Base-by-base conservation (phyloP, 2,329 filamentous ascomycete genomes). In the Talaromyces islandicus region DNA sequence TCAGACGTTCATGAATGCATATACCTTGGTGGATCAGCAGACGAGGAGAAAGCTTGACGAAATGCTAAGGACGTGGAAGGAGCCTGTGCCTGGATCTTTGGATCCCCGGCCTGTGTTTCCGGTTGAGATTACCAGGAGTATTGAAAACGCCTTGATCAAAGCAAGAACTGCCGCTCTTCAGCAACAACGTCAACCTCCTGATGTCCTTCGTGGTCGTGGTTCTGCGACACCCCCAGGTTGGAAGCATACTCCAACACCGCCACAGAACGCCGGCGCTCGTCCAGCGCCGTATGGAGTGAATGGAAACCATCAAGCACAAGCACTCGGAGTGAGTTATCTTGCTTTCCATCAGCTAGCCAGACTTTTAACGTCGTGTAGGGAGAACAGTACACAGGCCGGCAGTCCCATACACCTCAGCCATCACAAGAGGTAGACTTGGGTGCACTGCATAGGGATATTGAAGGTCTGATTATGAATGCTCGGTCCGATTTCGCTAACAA, bases 61-160 rank as follows among this genome's bases (percentile, higher is more conserved):
- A 75, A 93, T 99, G 88, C 82, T 99, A 67, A 92, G 90, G 75
- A 99, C 94, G 0, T 99, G 94, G 94, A 97, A 97, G 76, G 91
- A 96, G 69, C 91, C 94, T 2, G 92, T 97, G 14, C 92, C 93
- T 1, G 94, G 93, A 54, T 96, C 94, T 14, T 86, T 96, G 72
- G 93, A 96, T 69, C 88, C 88, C n/a, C 86, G 91, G 63, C 92
- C 94, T 7, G 93, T 99, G 56, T 99, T 99, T 71, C 85, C 91
- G 29, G 83, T 86, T 43, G 92, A 97, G 60, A 85, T 92, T 61
- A 95, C 93, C 50, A 85, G 89, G 57, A 90, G 91, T 50, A 97
- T 99, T 66, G 94, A 99, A 75, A 96, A 91, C 75, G 92, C 93
- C 56, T 81, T 99, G 62, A 91, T 94, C 74, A 96, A 94, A 75